Conservation (phyloP, 306 rosid genomes). For the Calophaca sinica region DNA sequence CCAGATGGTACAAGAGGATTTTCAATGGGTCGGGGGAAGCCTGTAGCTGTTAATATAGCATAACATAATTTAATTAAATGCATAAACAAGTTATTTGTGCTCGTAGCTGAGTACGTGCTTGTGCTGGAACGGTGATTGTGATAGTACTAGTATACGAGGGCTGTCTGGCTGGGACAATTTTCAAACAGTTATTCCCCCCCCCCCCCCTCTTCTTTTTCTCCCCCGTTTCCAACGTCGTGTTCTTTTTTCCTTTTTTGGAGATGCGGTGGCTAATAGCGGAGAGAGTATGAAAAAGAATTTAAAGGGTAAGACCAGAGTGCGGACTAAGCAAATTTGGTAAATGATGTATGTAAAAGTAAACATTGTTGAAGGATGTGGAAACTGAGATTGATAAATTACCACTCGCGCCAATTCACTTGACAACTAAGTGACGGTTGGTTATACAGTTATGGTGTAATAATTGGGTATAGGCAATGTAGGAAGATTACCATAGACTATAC, state of each 20-base stretch:
- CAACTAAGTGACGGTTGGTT: no score
- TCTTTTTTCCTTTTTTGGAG: not conserved
- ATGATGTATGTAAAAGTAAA: no score
- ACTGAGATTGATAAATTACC: no score
- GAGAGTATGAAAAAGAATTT: no score
- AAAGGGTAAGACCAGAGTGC: no score
- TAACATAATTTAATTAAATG: conserved; percentile 40
- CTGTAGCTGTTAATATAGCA: conserved; percentile 68
- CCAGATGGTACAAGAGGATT: conserved; percentile 99
- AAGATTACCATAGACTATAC: no score
- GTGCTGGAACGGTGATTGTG: conserved; percentile 21
- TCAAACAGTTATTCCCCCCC: conserved; percentile 29
- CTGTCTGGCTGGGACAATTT: conserved; percentile 34
- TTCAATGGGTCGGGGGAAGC: conserved; percentile 93
- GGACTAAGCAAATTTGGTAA: no score
- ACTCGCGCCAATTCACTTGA: no score
- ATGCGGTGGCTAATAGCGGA: not conserved
- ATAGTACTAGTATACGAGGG: conserved; percentile 16
- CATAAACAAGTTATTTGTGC: conserved; percentile 28
- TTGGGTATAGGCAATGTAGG: no score
- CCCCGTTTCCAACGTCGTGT: not conserved
- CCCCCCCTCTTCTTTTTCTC: no score
- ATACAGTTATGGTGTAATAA: no score
- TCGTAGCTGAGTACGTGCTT: conserved; percentile 27
- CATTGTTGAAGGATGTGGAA: no score